Base-by-base conservation (phyloP, 2,329 filamentous ascomycete species). In the Diaporthe helianthi region DNA sequence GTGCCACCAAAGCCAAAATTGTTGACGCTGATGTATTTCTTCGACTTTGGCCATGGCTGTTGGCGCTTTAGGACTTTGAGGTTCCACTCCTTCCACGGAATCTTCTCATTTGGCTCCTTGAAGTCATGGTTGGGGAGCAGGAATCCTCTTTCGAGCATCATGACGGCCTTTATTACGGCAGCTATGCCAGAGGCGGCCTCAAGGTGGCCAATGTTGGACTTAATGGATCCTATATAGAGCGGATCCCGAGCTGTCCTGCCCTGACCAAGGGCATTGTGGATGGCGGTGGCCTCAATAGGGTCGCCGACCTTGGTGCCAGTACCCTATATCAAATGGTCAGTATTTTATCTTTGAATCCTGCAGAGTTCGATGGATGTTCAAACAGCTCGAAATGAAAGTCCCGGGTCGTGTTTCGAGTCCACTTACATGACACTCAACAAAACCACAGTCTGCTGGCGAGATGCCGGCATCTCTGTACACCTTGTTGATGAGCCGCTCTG, bases 41-140 rank as follows among this genome's bases (percentile, higher is more conserved):
- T 86, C 52, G 80, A 79, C 53, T 76, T 79, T 0, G 83, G 84
- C 81, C 83, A 86, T 0, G 83, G 83, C 1, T 80, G 77, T 66
- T 83, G 80, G 19, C 73, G 80, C 29, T 78, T 74, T 0, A 84
- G 83, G 0, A 86, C 79, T 73, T 83, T 84, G 67, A 86, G 76
- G 67, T 84, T 83, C 83, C 83, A 86, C 38, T 84, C 79, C 47
- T 83, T 81, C 67, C 83, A 83, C 0, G 83, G 82, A 10, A 86
- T 86, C 73, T 80, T 82, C 26, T 79, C 79, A 67, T 86, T 87
- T 1, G 83, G 80, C 29, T 80, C 75, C 73, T 85, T 81, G 73
- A 85, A 86, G 73, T 85, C 82, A 66, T 81, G 76, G 70, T 85
- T 86, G 7, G 84, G 84, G 13, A 84, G 76, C 33, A 87, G 81